Evolutionary conservation across 441 rosid species (phyloP).

Genomic region (Omphalea diandra): DNA sequence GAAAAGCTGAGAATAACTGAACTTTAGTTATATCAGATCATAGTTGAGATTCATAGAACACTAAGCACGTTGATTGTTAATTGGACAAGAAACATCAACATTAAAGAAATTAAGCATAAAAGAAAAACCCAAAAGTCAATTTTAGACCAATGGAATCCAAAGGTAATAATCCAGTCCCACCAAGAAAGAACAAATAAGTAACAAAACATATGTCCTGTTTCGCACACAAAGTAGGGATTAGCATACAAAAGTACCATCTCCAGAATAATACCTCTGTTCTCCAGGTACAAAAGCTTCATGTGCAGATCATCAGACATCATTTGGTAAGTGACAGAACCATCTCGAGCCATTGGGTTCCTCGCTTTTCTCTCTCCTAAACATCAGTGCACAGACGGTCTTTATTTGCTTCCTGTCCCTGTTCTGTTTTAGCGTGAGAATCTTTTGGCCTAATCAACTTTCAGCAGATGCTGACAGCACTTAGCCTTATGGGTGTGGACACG

Average conservation of each 20-base stretch:
- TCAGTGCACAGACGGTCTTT: constrained; percentile 77
- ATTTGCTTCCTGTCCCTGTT: constrained; percentile 74
- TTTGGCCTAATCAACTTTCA: constrained; percentile 77
- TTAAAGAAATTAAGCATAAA: neutral
- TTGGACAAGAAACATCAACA: neutral
- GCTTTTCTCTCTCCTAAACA: constrained; percentile 71
- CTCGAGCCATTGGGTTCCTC: constrained; percentile 56
- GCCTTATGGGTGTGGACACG: too few species aligned
- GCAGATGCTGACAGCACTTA: constrained; percentile 75
- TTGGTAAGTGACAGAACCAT: constrained; percentile 39
- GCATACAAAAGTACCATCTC: neutral
- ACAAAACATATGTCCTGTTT: too few species aligned
- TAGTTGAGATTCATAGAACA: neutral
- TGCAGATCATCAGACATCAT: constrained; percentile 61
- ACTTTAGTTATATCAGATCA: neutral
- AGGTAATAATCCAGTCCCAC: neutral
- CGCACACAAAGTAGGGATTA: too few species aligned
- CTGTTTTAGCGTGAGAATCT: constrained; percentile 63
- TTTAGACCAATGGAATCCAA: neutral
- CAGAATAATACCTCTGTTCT: constrained; percentile 66
- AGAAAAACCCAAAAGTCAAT: neutral
- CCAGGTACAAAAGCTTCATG: constrained; percentile 78
- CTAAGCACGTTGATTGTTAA: neutral
- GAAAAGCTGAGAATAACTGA: too few species aligned
- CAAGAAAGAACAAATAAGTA: neutral